These are phyloP conservation scores for Gossypium bickii DNA, from an alignment of 345 rosid species.

Conservation along the genomic window DNA sequence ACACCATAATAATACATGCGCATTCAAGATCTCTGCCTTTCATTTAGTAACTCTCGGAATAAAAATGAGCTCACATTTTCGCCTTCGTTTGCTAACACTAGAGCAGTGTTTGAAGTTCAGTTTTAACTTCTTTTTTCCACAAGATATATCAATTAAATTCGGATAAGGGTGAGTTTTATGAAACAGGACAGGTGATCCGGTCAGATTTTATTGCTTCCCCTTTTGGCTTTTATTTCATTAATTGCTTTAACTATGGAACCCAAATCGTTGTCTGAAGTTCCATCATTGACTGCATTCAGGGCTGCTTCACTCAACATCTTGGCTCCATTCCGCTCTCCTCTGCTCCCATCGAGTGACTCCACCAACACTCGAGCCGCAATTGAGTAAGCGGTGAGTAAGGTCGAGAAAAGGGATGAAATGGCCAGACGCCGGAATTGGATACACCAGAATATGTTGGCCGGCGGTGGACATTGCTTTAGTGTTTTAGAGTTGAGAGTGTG, in stretches of 20 bases:
- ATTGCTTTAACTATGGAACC: slow-evolving; percentile 19
- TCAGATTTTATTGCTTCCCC: background rate
- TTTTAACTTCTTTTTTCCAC: too few relatives aligned
- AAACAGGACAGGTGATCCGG: too few relatives aligned
- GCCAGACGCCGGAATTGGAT: slow-evolving; percentile 52
- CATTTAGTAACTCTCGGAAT: too few relatives aligned
- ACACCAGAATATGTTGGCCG: slow-evolving; percentile 44
- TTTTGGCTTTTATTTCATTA: background rate
- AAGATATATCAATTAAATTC: too few relatives aligned
- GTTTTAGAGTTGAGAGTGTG: too few relatives aligned
- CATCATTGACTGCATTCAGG: slow-evolving; percentile 22
- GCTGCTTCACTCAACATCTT: slow-evolving; percentile 21
- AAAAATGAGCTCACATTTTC: too few relatives aligned
- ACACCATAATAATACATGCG: too few relatives aligned
- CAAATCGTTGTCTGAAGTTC: slow-evolving; percentile 28
- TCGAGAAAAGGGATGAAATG: slow-evolving; percentile 70
- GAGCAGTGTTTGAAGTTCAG: too few relatives aligned
- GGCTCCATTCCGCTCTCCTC: slow-evolving; percentile 11
- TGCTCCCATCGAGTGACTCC: slow-evolving; percentile 15
- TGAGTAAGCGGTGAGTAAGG: slow-evolving; percentile 43
- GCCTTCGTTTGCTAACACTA: too few relatives aligned
- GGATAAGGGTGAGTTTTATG: too few relatives aligned
- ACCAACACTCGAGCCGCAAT: slow-evolving; percentile 36
- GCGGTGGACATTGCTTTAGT: background rate
- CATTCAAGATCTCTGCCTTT: too few relatives aligned